These are phyloP conservation scores for Solanum paucissectum DNA, from an alignment of 257 asterid genomes.

Conservation along the genomic window DNA sequence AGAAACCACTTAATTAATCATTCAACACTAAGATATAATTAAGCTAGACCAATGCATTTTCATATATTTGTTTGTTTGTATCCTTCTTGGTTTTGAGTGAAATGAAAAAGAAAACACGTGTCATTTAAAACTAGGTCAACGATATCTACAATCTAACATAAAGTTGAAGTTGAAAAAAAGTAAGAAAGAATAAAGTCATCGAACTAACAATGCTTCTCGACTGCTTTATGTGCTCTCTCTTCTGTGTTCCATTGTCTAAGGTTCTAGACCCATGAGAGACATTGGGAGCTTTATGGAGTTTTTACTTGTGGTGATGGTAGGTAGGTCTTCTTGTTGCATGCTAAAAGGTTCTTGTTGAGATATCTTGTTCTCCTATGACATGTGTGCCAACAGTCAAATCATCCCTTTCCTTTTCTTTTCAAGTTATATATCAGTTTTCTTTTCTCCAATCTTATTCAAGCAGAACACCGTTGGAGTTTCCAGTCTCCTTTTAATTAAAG, in stretches of 20 bases:
- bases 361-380: neutral
- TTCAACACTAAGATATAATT: neutral
- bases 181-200: neutral
- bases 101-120: neutral
- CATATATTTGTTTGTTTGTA: neutral
- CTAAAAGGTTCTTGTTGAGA: neutral
- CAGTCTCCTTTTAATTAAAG: neutral
- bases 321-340: neutral
- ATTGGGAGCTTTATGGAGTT: neutral
- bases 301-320: neutral
- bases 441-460: neutral
- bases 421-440: neutral
- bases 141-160: neutral
- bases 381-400: neutral
- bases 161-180: neutral
- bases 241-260: neutral
- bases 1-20: neutral
- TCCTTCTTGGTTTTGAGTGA: neutral
- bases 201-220: neutral
- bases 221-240: neutral
- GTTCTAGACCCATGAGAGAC: neutral
- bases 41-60: neutral
- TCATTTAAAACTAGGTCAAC: neutral
- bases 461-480: neutral
- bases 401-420: neutral